Percentiles rank a stretch among this genome's conserved stretches.
phyloP scores from a whole-genome alignment of 1,139 yeast genomes.

The Wickerhamiella infanticola region DNA sequence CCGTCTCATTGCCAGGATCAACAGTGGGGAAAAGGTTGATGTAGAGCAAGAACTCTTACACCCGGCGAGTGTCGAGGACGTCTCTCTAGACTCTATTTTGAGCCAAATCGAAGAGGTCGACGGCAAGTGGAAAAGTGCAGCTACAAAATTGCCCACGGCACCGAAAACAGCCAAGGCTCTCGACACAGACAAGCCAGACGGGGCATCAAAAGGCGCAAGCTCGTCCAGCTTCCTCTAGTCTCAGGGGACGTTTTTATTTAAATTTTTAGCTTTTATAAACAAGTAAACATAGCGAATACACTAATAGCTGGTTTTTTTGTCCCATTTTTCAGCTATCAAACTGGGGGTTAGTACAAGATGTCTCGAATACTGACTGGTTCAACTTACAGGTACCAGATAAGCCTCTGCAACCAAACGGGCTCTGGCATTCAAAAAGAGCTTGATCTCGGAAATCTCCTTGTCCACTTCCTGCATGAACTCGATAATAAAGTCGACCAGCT shows the following conservation, averaged over 20 bases:
- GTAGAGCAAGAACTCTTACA: constrained; percentile 11
- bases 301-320: too few species aligned
- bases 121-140: constrained; percentile 10
- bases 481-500: constrained; percentile 87
- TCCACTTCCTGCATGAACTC: constrained; percentile 99
- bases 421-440: constrained; percentile 87
- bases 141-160: neutral
- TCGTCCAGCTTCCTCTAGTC: neutral
- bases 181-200: neutral
- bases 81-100: constrained; percentile 7
- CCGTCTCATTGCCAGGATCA: constrained; percentile 7
- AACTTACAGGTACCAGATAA: constrained; percentile 31
- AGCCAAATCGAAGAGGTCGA: constrained; percentile 9
- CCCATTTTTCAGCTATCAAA: neutral
- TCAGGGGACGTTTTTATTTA: neutral
- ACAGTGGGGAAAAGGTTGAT: constrained; percentile 12
- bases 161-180: neutral
- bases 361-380: constrained; percentile 20
- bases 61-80: neutral
- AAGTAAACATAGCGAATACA: too few species aligned
- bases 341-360: too few species aligned
- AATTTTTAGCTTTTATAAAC: neutral
- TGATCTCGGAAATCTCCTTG: constrained; percentile 97
- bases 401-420: constrained; percentile 98
- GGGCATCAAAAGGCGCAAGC: neutral